Percentiles rank a stretch among this genome's conserved stretches.
phyloP scores from a whole-genome alignment of 768 basidiomycete genomes.

The Neoboletus brunneissimus region DNA sequence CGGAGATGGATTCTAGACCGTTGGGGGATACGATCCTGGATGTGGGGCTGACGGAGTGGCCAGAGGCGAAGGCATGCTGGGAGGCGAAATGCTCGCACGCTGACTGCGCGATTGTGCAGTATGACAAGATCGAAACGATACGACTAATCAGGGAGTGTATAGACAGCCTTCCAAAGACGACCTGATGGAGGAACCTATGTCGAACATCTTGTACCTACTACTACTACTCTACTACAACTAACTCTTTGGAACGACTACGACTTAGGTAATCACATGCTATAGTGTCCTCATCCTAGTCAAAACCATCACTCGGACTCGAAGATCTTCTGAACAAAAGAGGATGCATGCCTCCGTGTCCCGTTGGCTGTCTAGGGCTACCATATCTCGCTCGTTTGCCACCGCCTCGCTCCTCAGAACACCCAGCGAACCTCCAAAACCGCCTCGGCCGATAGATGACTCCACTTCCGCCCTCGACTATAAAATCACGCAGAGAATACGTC shows the following conservation, averaged over 20 bases:
- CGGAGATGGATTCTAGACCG: slow-evolving; percentile 59
- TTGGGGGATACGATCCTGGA: slow-evolving; percentile 56
- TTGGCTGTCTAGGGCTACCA: slow-evolving; percentile 14
- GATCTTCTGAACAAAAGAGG: not conserved
- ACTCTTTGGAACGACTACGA: not conserved
- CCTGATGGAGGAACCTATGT: slow-evolving; percentile 9
- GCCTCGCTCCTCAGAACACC: slow-evolving; percentile 14
- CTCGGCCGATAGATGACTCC: slow-evolving; percentile 83
- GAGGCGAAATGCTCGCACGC: slow-evolving; percentile 47
- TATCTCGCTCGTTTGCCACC: slow-evolving; percentile 24
- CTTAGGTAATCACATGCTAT: slow-evolving; percentile 15
- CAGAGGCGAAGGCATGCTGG: slow-evolving; percentile 62
- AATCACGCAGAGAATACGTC: slow-evolving; percentile 60
- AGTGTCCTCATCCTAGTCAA: not conserved
- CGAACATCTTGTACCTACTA: not conserved
- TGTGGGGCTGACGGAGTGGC: slow-evolving; percentile 50
- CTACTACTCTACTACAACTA: not conserved
- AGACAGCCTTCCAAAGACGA: slow-evolving; percentile 43
- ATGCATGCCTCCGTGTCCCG: slow-evolving; percentile 20
- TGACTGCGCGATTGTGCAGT: slow-evolving; percentile 48
- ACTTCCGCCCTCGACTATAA: slow-evolving; percentile 96
- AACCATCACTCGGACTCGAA: not conserved
- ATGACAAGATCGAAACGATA: slow-evolving; percentile 54
- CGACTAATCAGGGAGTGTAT: slow-evolving; percentile 55
- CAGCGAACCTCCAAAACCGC: slow-evolving; percentile 61